A percentile compares a stretch with the other conserved stretches of the same genome.
Conservation (phyloP, 768 basidiomycete genomes). For the Tricholoma terreum region DNA sequence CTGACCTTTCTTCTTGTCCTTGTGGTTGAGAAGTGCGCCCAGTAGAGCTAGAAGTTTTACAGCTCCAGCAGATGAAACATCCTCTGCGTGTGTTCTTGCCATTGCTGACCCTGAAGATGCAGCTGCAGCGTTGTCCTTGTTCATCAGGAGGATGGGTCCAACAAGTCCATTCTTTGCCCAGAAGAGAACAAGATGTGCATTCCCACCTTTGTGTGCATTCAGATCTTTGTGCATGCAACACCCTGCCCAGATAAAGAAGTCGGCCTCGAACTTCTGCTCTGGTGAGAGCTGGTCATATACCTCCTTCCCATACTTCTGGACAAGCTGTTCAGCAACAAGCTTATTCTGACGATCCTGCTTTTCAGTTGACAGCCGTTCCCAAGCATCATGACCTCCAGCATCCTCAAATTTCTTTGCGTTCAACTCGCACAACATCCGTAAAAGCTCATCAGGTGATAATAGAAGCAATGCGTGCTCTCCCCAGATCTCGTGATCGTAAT, state of each 20-base stretch:
- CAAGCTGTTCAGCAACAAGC: neutral
- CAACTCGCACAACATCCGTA: conserved; percentile 13
- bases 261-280: neutral
- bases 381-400: conserved; percentile 24
- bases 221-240: too few relatives aligned
- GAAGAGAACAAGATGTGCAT: conserved; percentile 7
- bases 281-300: neutral
- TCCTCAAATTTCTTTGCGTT: conserved; percentile 19
- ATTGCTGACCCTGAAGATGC: neutral
- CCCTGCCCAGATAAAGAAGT: too few relatives aligned
- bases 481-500: conserved; percentile 6
- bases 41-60: too few relatives aligned
- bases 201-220: neutral
- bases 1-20: too few relatives aligned
- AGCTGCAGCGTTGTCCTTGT: conserved; percentile 26
- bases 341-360: conserved; percentile 13
- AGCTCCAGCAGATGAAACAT: conserved; percentile 21
- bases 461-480: conserved; percentile 12
- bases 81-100: conserved; percentile 13
- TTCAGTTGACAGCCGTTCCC: conserved; percentile 18
- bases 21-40: too few relatives aligned
- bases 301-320: neutral
- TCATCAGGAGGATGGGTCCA: conserved; percentile 24
- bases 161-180: conserved; percentile 19
- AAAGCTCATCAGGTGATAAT: conserved; percentile 11